These are phyloP conservation scores for Adansonia madagascariensis DNA, from an alignment of 441 rosid genomes.

Conservation along the genomic window DNA sequence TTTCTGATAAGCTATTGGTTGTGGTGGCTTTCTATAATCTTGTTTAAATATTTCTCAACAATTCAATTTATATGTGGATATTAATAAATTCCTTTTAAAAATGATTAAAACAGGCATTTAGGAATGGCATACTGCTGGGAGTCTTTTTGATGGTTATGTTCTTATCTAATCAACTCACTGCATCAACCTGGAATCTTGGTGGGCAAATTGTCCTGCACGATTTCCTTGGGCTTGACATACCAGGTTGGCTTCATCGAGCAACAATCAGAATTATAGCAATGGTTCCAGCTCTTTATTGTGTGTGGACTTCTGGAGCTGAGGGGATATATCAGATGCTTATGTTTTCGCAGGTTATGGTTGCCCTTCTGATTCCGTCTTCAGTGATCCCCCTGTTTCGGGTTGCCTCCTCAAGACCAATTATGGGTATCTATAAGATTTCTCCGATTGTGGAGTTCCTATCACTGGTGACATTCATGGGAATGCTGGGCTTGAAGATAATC, in stretches of 20 bases:
- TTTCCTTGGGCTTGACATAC: slow-evolving; percentile 76
- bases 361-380: slow-evolving; percentile 86
- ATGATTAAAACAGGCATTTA: slow-evolving; percentile 1
- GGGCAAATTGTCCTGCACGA: slow-evolving; percentile 73
- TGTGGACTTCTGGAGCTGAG: slow-evolving; percentile 92
- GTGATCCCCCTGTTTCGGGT: slow-evolving; percentile 89
- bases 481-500: slow-evolving; percentile 75
- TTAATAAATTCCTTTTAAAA: slow-evolving; percentile 25
- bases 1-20: slow-evolving; percentile 1
- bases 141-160: slow-evolving; percentile 64
- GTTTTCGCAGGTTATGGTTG: slow-evolving; percentile 76
- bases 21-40: slow-evolving; percentile 4
- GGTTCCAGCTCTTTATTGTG: slow-evolving; percentile 79
- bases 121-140: slow-evolving; percentile 52
- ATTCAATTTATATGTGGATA: slow-evolving; percentile 12
- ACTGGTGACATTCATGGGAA: slow-evolving; percentile 64
- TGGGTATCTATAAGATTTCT: slow-evolving; percentile 84
- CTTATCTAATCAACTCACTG: slow-evolving; percentile 70
- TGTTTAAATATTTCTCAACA: slow-evolving; percentile 4
- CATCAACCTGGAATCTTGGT: slow-evolving; percentile 77
- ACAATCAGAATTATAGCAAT: slow-evolving; percentile 79
- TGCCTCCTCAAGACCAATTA: slow-evolving; percentile 82
- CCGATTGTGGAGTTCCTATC: slow-evolving; percentile 71
- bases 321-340: slow-evolving; percentile 90
- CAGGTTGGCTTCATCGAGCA: slow-evolving; percentile 87